Evolutionary conservation across 768 basidiomycete species (phyloP).

Genomic region (Boletellus sp.): DNA sequence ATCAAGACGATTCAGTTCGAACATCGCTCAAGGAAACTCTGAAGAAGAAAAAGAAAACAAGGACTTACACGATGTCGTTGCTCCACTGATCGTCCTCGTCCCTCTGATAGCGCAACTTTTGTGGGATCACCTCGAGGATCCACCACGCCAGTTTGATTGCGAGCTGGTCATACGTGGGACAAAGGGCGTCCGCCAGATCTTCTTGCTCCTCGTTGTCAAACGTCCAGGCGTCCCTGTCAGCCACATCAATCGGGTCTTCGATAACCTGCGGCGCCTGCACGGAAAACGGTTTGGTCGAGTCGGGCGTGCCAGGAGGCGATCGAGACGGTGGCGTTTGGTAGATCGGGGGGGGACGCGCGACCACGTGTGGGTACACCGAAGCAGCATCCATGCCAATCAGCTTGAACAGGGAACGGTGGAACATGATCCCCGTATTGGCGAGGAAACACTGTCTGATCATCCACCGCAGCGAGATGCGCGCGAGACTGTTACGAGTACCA

Average conservation of each 20-base stretch:
- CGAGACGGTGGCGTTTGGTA: conserved; percentile 19
- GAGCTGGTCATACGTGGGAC: conserved; percentile 56
- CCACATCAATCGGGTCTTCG: conserved; percentile 12
- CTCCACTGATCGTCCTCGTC: conserved; percentile 20
- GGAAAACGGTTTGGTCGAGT: conserved; percentile 8
- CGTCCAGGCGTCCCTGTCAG: conserved; percentile 15
- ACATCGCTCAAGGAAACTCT: too few species aligned
- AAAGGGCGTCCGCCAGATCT: conserved; percentile 56
- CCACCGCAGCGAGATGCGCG: conserved; percentile 73
- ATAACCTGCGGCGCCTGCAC: conserved; percentile 16
- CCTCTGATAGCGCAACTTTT: conserved; percentile 25
- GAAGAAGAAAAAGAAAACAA: background rate
- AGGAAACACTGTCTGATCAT: conserved; percentile 69
- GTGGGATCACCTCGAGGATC: conserved; percentile 57
- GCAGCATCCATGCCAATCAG: conserved; percentile 45
- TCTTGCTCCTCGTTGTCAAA: conserved; percentile 55
- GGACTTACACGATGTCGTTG: conserved; percentile 16
- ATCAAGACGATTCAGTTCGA: background rate
- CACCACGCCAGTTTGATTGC: conserved; percentile 52
- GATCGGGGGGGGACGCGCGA: conserved; percentile 39
- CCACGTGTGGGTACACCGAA: conserved; percentile 43
- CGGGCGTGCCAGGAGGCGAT: conserved; percentile 11
- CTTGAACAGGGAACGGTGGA: conserved; percentile 42
- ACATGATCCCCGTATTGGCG: conserved; percentile 54
- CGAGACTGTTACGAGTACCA: conserved; percentile 52